Evolutionary conservation across 805 yeast genomes (phyloP).

Genomic region (Candida ovalis): DNA sequence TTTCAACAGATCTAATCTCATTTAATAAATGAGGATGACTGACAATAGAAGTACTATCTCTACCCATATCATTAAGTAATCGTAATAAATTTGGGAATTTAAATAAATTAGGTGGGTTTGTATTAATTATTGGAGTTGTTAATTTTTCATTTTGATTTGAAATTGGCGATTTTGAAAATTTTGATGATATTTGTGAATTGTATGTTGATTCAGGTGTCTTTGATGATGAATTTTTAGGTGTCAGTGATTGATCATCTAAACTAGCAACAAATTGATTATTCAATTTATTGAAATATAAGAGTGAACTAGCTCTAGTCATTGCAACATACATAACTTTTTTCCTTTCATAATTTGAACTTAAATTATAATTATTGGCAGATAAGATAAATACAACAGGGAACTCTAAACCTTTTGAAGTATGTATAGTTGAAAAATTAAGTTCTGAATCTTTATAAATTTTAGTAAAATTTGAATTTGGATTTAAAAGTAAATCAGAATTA

Average conservation of each 20-base stretch:
- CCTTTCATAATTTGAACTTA: constrained; percentile 23
- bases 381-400: constrained; percentile 63
- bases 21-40: background rate
- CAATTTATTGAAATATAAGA: constrained; percentile 36
- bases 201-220: too few relatives aligned
- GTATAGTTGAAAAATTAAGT: constrained; percentile 63
- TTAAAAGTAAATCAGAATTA: constrained; percentile 29
- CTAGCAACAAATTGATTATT: constrained; percentile 16
- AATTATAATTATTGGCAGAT: constrained; percentile 19
- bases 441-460: constrained; percentile 25
- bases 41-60: constrained; percentile 4
- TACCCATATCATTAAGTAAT: constrained; percentile 16
- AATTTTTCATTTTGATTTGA: background rate
- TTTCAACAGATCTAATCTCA: background rate
- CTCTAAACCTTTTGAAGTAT: constrained; percentile 71
- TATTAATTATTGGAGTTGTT: constrained; percentile 3
- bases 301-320: constrained; percentile 54
- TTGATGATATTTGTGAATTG: too few relatives aligned
- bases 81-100: constrained; percentile 8
- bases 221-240: background rate
- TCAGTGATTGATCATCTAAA: constrained; percentile 14
- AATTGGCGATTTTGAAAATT: too few relatives aligned
- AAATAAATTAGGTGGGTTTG: constrained; percentile 9
- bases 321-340: constrained; percentile 59
- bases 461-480: constrained; percentile 22